Evolutionary conservation across 1,139 yeast genomes (phyloP), one percentile per base, ranked within the genome.

Genomic region (Lodderomyces jiufengensis): DNA sequence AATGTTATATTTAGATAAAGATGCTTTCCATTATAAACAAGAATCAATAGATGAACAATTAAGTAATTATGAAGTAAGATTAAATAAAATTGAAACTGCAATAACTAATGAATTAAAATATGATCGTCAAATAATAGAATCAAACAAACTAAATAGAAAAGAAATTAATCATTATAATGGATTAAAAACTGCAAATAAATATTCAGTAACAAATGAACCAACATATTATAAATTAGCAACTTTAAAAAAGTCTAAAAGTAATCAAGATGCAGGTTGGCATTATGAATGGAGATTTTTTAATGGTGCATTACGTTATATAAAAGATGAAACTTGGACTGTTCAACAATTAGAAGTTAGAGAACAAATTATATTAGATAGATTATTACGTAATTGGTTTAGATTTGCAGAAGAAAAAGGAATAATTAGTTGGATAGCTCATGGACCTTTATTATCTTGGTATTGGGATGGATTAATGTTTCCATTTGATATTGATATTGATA

Each of bases 371-470:
- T 50, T 61, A 34, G 65, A 61, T 31, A 45, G 66, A 26, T 49
- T 61, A 29, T 49, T 61, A 31, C 48, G 66, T 31, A 60, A 59
- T 39, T 61, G 66, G 66, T 55, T 55, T 39, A 48, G 61, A 35
- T 61, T 61, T 43, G 61, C 65, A 6, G 60, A 58, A 44, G 64
- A 57, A 40, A 60, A 59, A 39, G 66, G 66, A 10, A 57, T 59
- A 27, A 55, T 61, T 4, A 58, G 73, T n/a, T 70, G 76, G 66
- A 57, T 73, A 24, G 76, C 78, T 3, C 79, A 73, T 50, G 79
- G 79, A 5, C 66, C 77, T 1, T 54, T 73, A 31, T 54, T 73
- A 33, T 55, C 69, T 6, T 62, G 68, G 67, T 59, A 59, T 37
- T 61, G 67, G 66, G 57, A 62, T 45, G 68, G 68, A 3, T 44